Evolutionary conservation across 805 yeast species (phyloP), one percentile per base, ranked within the genome.

Genomic region (Suhomyces sp.): DNA sequence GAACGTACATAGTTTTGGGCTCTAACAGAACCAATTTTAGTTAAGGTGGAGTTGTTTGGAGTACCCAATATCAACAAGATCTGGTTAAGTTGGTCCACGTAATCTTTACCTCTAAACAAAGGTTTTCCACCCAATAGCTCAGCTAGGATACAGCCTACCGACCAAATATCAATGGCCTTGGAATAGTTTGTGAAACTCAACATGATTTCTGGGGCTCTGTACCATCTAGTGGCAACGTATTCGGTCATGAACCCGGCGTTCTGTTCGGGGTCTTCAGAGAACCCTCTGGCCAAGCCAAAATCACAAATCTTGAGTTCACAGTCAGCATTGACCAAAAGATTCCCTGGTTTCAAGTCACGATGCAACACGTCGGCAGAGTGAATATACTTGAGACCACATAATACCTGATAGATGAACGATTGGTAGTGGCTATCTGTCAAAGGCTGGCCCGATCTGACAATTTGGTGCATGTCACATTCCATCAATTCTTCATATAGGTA

Each of bases 391-490:
- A 93, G 74, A 5, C 97, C 99, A 62, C 97, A 91, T 54, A 93
- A 76, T 29, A 89, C 88, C 73, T 93, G 98, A 68, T 94, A 94
- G 15, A 90, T 81, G 64, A 94, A 94, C 57, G 90, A 85, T 72
- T 94, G 99, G 70, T 89, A 92, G 69, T 94, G 99, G 31, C 92
- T 90, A 67, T 94, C 98, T 1, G 97, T 90, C 59, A 94, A 77
- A 0, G 96, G 88, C 69, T 94, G 98, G 19, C 92, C 93, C 9
- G 97, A 88, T 60, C 96, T 81, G 57, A 94, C 93, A 63, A 94
- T 94, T 70, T 93, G 98, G 71, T 93, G 97, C 90, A 94, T 87
- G 70, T 94, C 99, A 71, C 98, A 93, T 69, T 93, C 98, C 98
- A 94, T 94, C 62, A 93, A 77, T 71, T 93, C 99, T 70, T 94